These are phyloP conservation scores for Larix sibirica DNA, from an alignment of 83 land plant genomes.

Conservation along the genomic window DNA sequence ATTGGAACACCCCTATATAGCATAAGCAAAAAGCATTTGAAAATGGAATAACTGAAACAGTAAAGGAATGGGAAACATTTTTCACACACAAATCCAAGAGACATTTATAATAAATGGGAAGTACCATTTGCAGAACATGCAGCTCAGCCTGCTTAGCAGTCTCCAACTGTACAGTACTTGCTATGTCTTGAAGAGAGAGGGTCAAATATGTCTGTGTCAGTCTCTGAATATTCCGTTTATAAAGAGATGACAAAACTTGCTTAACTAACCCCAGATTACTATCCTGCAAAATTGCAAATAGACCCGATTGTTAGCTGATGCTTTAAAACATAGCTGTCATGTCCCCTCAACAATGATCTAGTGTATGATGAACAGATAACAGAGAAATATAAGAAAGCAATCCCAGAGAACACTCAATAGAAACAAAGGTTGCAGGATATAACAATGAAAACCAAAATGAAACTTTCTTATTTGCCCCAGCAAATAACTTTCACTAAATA, in stretches of 20 bases:
- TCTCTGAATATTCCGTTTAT: slow-evolving; percentile 94
- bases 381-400: neutral
- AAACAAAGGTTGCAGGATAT: neutral
- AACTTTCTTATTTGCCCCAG: too few relatives aligned
- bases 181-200: slow-evolving; percentile 96
- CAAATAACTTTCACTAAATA: neutral
- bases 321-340: neutral
- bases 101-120: neutral
- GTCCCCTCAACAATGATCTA: neutral
- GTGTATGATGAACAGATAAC: neutral
- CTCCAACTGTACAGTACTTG: slow-evolving; percentile 82
- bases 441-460: neutral
- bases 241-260: slow-evolving; percentile 91
- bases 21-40: neutral
- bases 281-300: slow-evolving; percentile 88
- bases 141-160: slow-evolving; percentile 92
- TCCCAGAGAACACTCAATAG: neutral
- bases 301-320: neutral
- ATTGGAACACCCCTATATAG: neutral
- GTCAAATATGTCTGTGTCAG: slow-evolving; percentile 96
- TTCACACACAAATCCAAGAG: neutral
- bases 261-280: slow-evolving; percentile 92
- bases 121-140: slow-evolving; percentile 98
- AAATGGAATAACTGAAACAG: neutral
- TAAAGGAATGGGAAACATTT: neutral